Base-by-base conservation (phyloP, 495 filamentous ascomycete species). In the Podospora didyma region DNA sequence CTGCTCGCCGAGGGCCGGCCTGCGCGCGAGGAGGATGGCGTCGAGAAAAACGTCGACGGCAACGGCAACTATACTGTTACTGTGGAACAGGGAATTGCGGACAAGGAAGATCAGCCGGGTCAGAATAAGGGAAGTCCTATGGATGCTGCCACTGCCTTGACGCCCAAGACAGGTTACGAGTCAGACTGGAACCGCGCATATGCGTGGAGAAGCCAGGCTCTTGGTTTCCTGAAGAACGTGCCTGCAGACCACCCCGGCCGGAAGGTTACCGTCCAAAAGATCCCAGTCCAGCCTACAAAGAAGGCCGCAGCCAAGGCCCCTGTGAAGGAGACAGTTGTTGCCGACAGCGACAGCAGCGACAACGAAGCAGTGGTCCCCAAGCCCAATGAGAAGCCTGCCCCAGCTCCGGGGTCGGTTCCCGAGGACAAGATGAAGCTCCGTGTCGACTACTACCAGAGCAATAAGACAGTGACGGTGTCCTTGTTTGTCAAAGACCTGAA, bases 171-270 rank as follows among this genome's bases (percentile, higher is more conserved):
- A 1, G 62, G 66, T 10, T 67, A 61, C 22, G 57, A 67, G 46
- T 20, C 54, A 0, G 65, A 72, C 22, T 73, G 65, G 71, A 66
- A 63, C 49, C 69, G 69, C 17, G 74, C 74, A n/a, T 60, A 71
- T 22, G 53, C 62, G 16, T 75, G 71, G 73, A 68, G 74, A 35
- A 49, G 64, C 24, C 73, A 75, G 64, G 72, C 68, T 28, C 60
- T 75, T 19, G 75, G 69, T 24, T 69, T 73, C 16, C 79, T 90
- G 66, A 83, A 87, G 64, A 82, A 82, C n/a, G 61, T 90, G 47
- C 76, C 79, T 2, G 79, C 81, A 17, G 84, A 81, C 19, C 79
- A 91, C 65, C 77, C 83, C 24, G 81, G 73, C 45, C 69, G 72
- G 26, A 74, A 76, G 60, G 78, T 86, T 21, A 84, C 75, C 2